These are phyloP conservation scores for Fusarium dimerum DNA, from an alignment of 2,329 filamentous ascomycete genomes.

Conservation along the genomic window DNA sequence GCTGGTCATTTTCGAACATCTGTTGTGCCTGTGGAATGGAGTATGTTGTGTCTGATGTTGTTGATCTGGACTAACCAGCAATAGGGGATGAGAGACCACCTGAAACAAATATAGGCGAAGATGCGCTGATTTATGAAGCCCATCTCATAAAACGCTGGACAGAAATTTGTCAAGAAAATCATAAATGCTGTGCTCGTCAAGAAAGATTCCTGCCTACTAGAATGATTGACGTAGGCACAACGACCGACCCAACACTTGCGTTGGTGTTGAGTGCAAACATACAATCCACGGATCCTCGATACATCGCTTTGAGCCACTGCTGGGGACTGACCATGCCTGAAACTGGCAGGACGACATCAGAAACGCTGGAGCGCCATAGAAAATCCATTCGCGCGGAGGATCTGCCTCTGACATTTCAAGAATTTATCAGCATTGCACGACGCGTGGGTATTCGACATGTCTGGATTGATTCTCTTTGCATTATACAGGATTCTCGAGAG, in stretches of 20 bases:
- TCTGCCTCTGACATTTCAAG: conserved; percentile 6
- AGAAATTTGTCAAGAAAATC: background rate
- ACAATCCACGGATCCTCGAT: background rate
- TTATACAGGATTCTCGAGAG: conserved; percentile 6
- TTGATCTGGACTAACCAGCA: background rate
- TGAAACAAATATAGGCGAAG: background rate
- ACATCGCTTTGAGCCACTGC: conserved; percentile 8
- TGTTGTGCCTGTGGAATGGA: conserved; percentile 1
- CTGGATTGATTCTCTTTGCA: conserved; percentile 10
- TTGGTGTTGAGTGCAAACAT: background rate
- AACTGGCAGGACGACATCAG: background rate
- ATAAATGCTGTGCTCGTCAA: background rate
- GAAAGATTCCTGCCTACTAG: conserved; percentile 2
- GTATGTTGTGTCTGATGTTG: background rate
- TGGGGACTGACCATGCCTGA: conserved; percentile 6
- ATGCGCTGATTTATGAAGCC: background rate
- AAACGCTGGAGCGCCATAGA: background rate
- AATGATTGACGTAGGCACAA: conserved; percentile 3
- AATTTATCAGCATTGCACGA: conserved; percentile 1
- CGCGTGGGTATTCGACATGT: conserved; percentile 3
- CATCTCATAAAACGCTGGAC: conserved; percentile 3
- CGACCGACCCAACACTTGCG: background rate
- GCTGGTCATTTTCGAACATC: conserved; percentile 2
- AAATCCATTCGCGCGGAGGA: background rate
- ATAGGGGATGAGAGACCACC: background rate